phyloP scores from a whole-genome alignment of 768 basidiomycete species.

The Termitomyces sp. region DNA sequence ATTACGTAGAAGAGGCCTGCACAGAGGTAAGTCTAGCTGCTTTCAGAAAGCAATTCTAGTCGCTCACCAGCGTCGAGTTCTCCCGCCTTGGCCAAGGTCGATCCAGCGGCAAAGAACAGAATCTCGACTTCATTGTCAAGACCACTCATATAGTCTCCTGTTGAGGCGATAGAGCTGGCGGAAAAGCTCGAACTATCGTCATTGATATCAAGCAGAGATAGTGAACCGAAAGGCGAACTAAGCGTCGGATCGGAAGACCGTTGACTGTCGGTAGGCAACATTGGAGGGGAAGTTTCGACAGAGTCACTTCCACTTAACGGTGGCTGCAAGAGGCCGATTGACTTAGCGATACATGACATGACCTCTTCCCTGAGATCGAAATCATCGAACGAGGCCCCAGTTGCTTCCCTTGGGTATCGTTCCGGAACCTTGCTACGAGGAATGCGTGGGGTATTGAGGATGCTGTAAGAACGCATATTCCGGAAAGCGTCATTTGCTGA shows the following conservation, averaged over 20 bases:
- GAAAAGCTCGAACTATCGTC: slow-evolving; percentile 72
- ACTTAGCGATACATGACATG: slow-evolving; percentile 97
- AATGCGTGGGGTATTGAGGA: slow-evolving; percentile 50
- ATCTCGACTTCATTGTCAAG: slow-evolving; percentile 98
- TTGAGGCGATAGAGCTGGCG: slow-evolving; percentile 51
- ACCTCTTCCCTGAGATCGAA: slow-evolving; percentile 97
- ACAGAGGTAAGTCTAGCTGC: slow-evolving; percentile 7
- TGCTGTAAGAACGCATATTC: slow-evolving; percentile 46
- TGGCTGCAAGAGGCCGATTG: slow-evolving; percentile 91
- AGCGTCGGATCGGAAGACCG: slow-evolving; percentile 39
- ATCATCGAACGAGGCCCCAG: slow-evolving; percentile 53
- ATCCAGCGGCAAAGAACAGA: slow-evolving; percentile 86
- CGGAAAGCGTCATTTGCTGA: slow-evolving; percentile 46
- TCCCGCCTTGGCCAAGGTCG: slow-evolving; percentile 82
- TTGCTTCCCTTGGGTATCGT: slow-evolving; percentile 17
- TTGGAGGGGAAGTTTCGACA: slow-evolving; percentile 62
- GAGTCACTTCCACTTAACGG: slow-evolving; percentile 70
- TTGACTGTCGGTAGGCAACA: slow-evolving; percentile 46
- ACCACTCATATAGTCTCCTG: slow-evolving; percentile 69
- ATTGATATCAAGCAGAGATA: slow-evolving; percentile 69
- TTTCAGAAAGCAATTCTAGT: slow-evolving; percentile 5
- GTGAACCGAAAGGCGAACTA: slow-evolving; percentile 68
- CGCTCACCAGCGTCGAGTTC: slow-evolving; percentile 78
- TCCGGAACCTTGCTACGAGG: slow-evolving; percentile 30
- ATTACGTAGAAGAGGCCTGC: slow-evolving; percentile 90